phyloP scores from a whole-genome alignment of 257 asterid genomes.

The Coffea canephora region DNA sequence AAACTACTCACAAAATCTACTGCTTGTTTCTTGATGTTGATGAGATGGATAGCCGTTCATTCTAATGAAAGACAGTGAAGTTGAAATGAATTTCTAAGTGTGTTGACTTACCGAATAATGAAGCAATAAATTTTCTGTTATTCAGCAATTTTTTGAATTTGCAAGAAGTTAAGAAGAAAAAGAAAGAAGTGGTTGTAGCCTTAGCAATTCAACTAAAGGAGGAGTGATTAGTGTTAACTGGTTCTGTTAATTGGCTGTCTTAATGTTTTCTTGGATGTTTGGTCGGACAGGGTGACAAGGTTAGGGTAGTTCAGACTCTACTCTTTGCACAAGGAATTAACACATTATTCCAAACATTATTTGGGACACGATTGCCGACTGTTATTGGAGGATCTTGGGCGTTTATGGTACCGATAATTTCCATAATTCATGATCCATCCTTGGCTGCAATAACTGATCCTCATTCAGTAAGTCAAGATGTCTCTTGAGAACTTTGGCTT shows the following conservation, averaged over 20 bases:
- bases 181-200: not conserved
- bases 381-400: conserved; percentile 99
- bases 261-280: conserved; percentile 1
- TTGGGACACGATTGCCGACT: conserved; percentile 91
- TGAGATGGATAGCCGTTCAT: not conserved
- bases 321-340: conserved; percentile 87
- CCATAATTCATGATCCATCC: conserved; percentile 84
- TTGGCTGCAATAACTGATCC: conserved; percentile 68
- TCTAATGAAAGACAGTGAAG: not conserved
- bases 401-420: conserved; percentile 80
- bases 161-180: not conserved
- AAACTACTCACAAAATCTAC: not conserved
- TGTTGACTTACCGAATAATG: not conserved
- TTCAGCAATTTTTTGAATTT: not conserved
- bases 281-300: conserved; percentile 68
- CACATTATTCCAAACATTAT: conserved; percentile 81
- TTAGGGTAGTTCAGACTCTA: conserved; percentile 89
- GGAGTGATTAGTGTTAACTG: not conserved
- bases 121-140: not conserved
- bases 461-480: conserved; percentile 49
- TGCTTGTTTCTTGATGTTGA: not conserved
- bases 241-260: not conserved
- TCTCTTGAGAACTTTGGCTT: not conserved
- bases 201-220: not conserved
- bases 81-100: not conserved